A percentile compares a stretch with the other conserved stretches of the same genome.
Conservation (phyloP, 192 early-diverging fungal species). For the Podila epicladia region DNA sequence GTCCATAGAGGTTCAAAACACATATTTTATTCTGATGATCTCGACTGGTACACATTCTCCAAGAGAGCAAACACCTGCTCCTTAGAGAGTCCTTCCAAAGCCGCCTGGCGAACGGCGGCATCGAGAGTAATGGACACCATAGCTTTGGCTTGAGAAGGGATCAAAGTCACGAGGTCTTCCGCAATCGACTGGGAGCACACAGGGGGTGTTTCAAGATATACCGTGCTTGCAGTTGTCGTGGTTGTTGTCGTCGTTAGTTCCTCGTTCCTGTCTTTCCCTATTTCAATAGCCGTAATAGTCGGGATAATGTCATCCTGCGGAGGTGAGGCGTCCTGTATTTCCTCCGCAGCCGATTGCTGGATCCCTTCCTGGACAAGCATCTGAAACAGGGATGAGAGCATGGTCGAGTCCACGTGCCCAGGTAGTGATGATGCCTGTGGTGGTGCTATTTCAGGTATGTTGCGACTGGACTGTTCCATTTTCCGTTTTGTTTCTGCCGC, state of each 20-base stretch:
- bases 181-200: too few relatives aligned
- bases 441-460: background rate
- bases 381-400: slow-evolving; percentile 29
- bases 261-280: too few relatives aligned
- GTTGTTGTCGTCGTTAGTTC: too few relatives aligned
- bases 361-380: slow-evolving; percentile 7
- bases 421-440: background rate
- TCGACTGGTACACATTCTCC: background rate
- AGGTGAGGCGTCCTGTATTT: background rate
- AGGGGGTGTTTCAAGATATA: too few relatives aligned
- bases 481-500: slow-evolving; percentile 9
- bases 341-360: background rate
- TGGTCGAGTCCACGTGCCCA: slow-evolving; percentile 25
- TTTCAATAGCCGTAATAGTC: too few relatives aligned
- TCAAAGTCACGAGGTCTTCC: background rate
- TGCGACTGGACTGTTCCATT: slow-evolving; percentile 1
- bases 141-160: background rate
- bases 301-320: too few relatives aligned
- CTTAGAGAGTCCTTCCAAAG: background rate
- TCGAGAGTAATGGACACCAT: background rate
- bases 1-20: background rate
- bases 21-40: background rate
- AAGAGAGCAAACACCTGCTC: slow-evolving; percentile 9
- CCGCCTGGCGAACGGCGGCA: background rate
- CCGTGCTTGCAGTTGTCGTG: too few relatives aligned